Base-by-base conservation (phyloP, 1,139 yeast genomes). In the Nakaseomyces bracarensis region DNA sequence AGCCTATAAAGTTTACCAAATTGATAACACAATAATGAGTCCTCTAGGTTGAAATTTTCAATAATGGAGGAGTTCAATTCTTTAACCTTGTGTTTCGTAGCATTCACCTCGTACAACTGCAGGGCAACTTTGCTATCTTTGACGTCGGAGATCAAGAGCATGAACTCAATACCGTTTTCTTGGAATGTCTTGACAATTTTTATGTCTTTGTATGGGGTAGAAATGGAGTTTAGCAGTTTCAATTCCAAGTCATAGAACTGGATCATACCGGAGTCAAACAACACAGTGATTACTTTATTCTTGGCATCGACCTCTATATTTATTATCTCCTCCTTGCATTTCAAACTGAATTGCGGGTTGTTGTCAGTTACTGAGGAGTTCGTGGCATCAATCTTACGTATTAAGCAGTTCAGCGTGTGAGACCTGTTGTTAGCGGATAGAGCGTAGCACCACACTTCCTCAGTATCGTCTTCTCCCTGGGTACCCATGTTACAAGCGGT, bases 211-310 rank as follows among this genome's bases (percentile, higher is more conserved):
- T 57, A 57, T 1, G 56, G 46, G 4, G 52, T 48, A 25, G 55
- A 49, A 15, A 47, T 29, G 3, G 57, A 52, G 33, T 49, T 45
- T 21, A 52, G 41, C 15, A 55, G 42, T 40, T 53, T 58, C 31
- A 52, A 47, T 3, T 51, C 41, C 36, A 64, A 50, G 14, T 63
- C 60, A 44, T 62, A 60, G 28, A 66, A 52, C 36, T 66, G 64
- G 39, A 75, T 55, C 36, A 61, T 55, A 4, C 83, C 82, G 47
- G 67, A 66, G 22, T 58, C 57, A 38, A 67, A 66, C 10, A 77
- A 54, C 3, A 69, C 65, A 37, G 66, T 66, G 14, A 75, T 65
- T 11, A 55, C 55, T 11, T 61, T 55, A 7, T 67, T 66, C 27
- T 42, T 39, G 3, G 43, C 43, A 11, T 47, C 41, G 21, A 57